Evolutionary conservation across 2,329 filamentous ascomycete genomes (phyloP), one percentile per base, ranked within the genome.

Genomic region (Cordyceps militaris): DNA sequence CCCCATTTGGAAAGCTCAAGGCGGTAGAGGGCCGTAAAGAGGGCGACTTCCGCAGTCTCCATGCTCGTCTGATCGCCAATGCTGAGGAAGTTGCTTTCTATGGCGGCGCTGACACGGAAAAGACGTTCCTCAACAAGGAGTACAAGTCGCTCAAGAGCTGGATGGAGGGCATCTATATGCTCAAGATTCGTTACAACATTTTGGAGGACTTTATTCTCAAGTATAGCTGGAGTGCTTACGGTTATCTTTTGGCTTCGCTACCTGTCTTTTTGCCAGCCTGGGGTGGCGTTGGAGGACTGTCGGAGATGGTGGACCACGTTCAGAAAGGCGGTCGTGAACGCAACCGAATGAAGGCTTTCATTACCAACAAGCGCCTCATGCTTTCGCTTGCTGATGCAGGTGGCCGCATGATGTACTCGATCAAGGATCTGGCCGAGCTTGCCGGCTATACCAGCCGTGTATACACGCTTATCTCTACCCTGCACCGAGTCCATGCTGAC

Each of bases 341-440:
- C 48, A 85, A 87, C 58, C 89, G 95, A 42, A 99, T 97, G 90
- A 94, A 95, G 75, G 91, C 96, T 34, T 99, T 99, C 73, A 97
- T 99, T 73, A 99, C 94, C 13, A 99, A 99, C 76, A 97, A 99
- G 73, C 86, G 94, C 4, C 85, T 99, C 40, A 97, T 99, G 94
- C 82, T 99, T 32, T 97, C 93, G 16, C 82, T 99, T 38, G 94
- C 94, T 10, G 94, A 99, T 72, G 94, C 94, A 1, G 94, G 94
- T 59, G 93, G 93, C 26, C 84, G 94, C 48, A 97, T 99, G 91
- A 99, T 99, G 94, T 99, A 99, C 77, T 94, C 89, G 61, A 96
- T 99, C 78, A 99, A 99, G 74, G 95, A 99, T 68, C 83, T 99
- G 36, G 92, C 92, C 1, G 94, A 99, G 70, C 79, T 99, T 34